These are phyloP conservation scores for Pleurotus djamor DNA, from an alignment of 768 basidiomycete species.

Conservation along the genomic window DNA sequence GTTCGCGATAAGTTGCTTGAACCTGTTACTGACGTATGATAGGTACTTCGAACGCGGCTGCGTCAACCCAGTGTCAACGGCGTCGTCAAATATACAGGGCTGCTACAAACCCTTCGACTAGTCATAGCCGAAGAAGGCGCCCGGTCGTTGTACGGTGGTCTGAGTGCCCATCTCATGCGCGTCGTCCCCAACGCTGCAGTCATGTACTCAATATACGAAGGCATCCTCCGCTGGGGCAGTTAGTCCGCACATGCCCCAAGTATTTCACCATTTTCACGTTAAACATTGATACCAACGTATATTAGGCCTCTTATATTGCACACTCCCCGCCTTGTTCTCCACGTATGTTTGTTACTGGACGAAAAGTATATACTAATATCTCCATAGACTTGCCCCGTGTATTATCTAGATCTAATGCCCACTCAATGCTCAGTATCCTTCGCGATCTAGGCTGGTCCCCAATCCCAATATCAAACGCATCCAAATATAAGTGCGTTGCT, in stretches of 20 bases:
- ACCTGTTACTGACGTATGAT: not conserved
- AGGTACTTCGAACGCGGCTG: slow-evolving; percentile 91
- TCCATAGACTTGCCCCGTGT: no score
- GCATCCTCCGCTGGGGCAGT: slow-evolving; percentile 63
- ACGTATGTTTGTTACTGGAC: no score
- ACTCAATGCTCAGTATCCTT: no score
- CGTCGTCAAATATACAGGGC: slow-evolving; percentile 80
- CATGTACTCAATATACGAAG: slow-evolving; percentile 97
- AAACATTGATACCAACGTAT: not conserved
- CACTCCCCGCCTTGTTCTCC: no score
- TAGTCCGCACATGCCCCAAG: not conserved
- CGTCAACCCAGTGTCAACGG: slow-evolving; percentile 85
- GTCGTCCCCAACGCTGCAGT: slow-evolving; percentile 97
- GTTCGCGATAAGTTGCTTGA: slow-evolving; percentile 17
- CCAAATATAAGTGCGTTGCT: no score
- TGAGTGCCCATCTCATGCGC: slow-evolving; percentile 93
- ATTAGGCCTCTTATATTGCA: not conserved
- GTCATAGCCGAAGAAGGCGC: slow-evolving; percentile 91
- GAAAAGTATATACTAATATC: no score
- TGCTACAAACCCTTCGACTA: slow-evolving; percentile 79
- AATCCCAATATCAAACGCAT: no score
- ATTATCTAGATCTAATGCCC: no score
- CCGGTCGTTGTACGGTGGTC: slow-evolving; percentile 83
- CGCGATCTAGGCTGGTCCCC: no score
- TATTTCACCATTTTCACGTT: not conserved